phyloP scores from a whole-genome alignment of 352 stramenopile genomes.

The Phytophthora ramorum region DNA sequence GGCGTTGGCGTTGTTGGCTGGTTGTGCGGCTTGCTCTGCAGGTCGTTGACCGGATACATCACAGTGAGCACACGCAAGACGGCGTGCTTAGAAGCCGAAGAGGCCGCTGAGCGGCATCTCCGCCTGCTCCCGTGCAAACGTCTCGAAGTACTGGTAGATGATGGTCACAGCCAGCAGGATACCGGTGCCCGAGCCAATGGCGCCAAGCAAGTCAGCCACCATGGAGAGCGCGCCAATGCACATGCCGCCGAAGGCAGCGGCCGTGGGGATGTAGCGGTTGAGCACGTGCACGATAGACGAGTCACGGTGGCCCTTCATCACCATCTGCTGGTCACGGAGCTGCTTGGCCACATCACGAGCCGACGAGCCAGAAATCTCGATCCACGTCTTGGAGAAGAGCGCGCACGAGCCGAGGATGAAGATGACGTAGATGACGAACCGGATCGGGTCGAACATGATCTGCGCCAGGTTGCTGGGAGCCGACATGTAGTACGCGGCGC shows the following conservation, averaged over 20 bases:
- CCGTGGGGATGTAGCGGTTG: conserved; percentile 99
- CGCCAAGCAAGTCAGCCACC: conserved; percentile 98
- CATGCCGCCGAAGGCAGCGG: conserved; percentile 99
- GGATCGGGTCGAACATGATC: conserved; percentile 98
- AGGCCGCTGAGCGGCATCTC: conserved; percentile 82
- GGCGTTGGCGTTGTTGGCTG: conserved; percentile 26
- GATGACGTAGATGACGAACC: conserved; percentile 98
- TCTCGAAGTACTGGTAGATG: conserved; percentile 99
- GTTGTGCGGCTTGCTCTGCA: conserved; percentile 12
- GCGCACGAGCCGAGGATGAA: conserved; percentile 99
- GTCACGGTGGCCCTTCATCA: conserved; percentile 99
- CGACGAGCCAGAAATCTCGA: conserved; percentile 98
- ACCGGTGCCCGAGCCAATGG: conserved; percentile 98
- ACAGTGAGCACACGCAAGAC: conserved; percentile 8
- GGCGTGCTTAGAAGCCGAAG: conserved; percentile 81
- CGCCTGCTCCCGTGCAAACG: conserved; percentile 95
- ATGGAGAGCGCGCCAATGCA: conserved; percentile 99
- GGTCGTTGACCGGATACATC: conserved; percentile 14
- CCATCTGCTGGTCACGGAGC: conserved; percentile 98
- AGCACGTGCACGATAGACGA: conserved; percentile 97
- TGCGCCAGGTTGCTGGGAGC: conserved; percentile 95
- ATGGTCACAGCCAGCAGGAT: conserved; percentile 99
- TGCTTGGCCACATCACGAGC: conserved; percentile 98
- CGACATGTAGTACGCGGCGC: conserved; percentile 98
- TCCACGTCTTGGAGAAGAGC: conserved; percentile 99